phyloP scores from a whole-genome alignment of 305 asterid genomes.

The Nicotiana rustica region DNA sequence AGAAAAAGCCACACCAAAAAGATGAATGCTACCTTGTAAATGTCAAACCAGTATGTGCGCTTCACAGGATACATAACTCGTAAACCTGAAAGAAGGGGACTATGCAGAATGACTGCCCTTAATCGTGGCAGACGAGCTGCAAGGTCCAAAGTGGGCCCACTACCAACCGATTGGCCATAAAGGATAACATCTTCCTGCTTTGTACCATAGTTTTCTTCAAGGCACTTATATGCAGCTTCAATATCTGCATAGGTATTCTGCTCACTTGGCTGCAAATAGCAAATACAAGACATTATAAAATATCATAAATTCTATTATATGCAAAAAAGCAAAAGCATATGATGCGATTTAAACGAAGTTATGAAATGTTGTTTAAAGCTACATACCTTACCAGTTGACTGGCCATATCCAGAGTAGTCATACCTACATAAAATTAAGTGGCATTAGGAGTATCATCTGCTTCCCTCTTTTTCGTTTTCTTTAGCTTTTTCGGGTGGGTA shows the following conservation, averaged over 20 bases:
- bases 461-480: background rate
- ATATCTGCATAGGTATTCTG: slow-evolving; percentile 94
- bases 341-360: slow-evolving; percentile 24
- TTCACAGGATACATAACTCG: slow-evolving; percentile 93
- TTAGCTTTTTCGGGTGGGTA: background rate
- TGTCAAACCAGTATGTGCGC: slow-evolving; percentile 90
- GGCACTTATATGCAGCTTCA: slow-evolving; percentile 92
- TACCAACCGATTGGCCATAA: slow-evolving; percentile 95
- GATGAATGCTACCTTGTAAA: slow-evolving; percentile 70
- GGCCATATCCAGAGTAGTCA: slow-evolving; percentile 97
- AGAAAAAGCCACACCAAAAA: slow-evolving; percentile 4
- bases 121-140: slow-evolving; percentile 81
- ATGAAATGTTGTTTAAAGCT: background rate
- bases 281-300: slow-evolving; percentile 34
- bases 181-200: slow-evolving; percentile 87
- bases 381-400: slow-evolving; percentile 91
- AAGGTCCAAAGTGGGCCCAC: slow-evolving; percentile 91
- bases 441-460: slow-evolving; percentile 36
- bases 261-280: slow-evolving; percentile 76
- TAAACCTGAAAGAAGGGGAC: slow-evolving; percentile 90
- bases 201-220: slow-evolving; percentile 90
- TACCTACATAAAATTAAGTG: slow-evolving; percentile 64
- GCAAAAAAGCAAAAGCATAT: background rate
- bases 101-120: slow-evolving; percentile 85
- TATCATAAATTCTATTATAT: background rate